A percentile compares a stretch with the other conserved stretches of the same genome.
phyloP scores from a whole-genome alignment of 2,329 filamentous ascomycete species.

The Davidsoniella eucalypti region DNA sequence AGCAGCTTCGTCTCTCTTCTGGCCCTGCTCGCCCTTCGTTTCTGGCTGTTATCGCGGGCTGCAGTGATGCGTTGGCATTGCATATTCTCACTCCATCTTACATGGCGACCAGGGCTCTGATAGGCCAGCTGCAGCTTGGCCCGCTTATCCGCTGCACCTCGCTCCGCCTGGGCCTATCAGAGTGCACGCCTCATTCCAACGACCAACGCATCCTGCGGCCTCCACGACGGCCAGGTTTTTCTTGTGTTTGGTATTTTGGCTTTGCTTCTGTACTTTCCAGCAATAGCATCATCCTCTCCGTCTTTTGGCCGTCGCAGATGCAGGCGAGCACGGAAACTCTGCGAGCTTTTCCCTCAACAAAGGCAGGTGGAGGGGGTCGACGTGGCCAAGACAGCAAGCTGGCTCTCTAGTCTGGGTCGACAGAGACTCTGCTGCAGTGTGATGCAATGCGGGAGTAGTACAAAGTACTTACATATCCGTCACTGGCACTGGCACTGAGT shows the following conservation, averaged over 20 bases:
- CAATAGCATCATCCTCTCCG: no score
- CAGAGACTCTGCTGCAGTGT: neutral
- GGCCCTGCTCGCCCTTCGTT: neutral
- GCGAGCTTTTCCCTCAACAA: no score
- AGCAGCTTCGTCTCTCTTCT: neutral
- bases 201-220: conserved; percentile 6
- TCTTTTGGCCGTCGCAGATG: no score
- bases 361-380: neutral
- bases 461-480: conserved; percentile 2
- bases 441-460: neutral
- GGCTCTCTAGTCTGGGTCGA: no score
- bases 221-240: neutral
- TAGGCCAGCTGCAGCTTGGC: conserved; percentile 10
- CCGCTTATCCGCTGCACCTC: conserved; percentile 8
- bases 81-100: conserved; percentile 12
- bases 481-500: neutral
- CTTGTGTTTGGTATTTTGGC: neutral
- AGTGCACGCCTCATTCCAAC: conserved; percentile 9
- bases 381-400: neutral
- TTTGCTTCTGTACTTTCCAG: no score
- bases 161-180: conserved; percentile 9
- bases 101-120: conserved; percentile 10
- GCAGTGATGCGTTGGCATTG: conserved; percentile 13
- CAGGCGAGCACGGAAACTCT: no score
- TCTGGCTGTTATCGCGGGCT: conserved; percentile 8